Evolutionary conservation across 108 stramenopile species (phyloP), one percentile per base, ranked within the genome.

Genomic region (Asterionellopsis glacialis): DNA sequence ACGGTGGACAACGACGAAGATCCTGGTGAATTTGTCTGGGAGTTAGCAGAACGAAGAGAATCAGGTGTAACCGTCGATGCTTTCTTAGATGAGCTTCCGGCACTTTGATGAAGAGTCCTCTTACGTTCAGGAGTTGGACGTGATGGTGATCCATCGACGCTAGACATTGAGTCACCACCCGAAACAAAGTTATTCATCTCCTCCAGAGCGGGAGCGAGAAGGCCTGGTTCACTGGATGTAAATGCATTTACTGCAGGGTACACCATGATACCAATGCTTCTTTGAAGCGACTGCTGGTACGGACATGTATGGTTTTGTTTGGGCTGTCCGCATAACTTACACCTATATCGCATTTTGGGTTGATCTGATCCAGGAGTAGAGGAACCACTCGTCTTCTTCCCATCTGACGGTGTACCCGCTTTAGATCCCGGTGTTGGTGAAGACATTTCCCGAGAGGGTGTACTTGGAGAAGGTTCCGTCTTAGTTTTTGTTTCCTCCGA

Each of bases 171-270:
- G 26, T 70, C 73, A 13, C 28, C 47, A 0, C 65, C 68, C 1
- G 77, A 72, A 43, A 78, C 65, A 64, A 90, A 83, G 55, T 90
- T 90, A 69, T 87, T 87, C 89, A 87, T 90, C 48, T 90, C 85
- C n/a, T 65, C 56, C 26, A 91, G 53, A 12, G 85, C 66, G 23
- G 81, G 80, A 13, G 90, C 82, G 15, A 91, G 42, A 19, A 41
- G 12, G 16, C 90, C 90, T 23, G 90, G 90, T 56, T 91, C 90
- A 41, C 75, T 51, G 7, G 90, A 68, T 14, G 80, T 70, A 55
- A 85, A 83, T 13, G 90, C 82, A 69, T 91, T 91, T 14, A 83
- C 80, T 3, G 84, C 77, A 16, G 90, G 82, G 59, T 84, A 84
- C 23, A 80, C 76, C 75, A 79, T 85, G 39, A 80, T 57, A 44